Conservation (phyloP, 306 rosid genomes). For the Prunus mongolica region DNA sequence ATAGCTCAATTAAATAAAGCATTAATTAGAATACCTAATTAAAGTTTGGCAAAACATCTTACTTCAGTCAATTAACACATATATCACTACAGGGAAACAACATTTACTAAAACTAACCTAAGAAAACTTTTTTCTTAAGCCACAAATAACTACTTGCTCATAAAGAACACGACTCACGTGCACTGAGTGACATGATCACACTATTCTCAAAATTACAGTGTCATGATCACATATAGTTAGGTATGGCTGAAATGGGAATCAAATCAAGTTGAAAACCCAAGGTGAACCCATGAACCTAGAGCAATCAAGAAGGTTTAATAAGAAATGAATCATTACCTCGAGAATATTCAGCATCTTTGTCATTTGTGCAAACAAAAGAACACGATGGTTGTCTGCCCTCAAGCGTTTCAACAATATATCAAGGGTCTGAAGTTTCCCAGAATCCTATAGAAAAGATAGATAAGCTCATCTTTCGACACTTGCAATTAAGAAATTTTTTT, state of each 20-base stretch:
- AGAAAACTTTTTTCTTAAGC: neutral
- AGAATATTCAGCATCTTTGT: slow-evolving; percentile 98
- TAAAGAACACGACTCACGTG: neutral
- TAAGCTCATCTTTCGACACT: slow-evolving; percentile 4
- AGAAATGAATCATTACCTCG: slow-evolving; percentile 52
- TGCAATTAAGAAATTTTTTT: neutral
- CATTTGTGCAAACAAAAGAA: slow-evolving; percentile 98
- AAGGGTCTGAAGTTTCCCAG: slow-evolving; percentile 99
- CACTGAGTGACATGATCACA: neutral
- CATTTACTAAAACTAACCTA: neutral
- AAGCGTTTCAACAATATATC: slow-evolving; percentile 92
- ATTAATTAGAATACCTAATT: neutral
- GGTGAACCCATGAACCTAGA: neutral
- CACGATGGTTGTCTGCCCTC: slow-evolving; percentile 89
- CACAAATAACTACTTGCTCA: neutral
- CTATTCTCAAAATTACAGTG: neutral
- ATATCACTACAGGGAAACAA: neutral
- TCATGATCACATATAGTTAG: neutral
- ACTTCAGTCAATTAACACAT: neutral
- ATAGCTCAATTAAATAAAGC: neutral
- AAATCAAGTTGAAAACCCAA: neutral
- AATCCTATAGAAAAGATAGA: slow-evolving; percentile 59
- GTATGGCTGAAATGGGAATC: neutral
- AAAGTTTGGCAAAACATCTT: neutral
- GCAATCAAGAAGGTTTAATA: slow-evolving; percentile 20